Evolutionary conservation across 176 grass and related monocot species (phyloP).

Genomic region (Avena eriantha): DNA sequence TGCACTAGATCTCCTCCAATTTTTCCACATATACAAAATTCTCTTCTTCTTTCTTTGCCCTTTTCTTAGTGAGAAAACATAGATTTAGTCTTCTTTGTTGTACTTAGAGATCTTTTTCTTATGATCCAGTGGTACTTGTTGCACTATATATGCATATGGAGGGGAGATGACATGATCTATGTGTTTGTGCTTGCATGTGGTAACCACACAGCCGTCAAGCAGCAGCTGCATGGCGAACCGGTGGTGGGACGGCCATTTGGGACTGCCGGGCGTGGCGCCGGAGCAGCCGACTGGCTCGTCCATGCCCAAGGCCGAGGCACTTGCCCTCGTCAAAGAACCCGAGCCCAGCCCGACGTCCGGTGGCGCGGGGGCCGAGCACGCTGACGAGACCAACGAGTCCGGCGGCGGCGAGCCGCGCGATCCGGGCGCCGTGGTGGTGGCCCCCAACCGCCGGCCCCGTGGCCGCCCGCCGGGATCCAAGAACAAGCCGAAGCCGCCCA

Average conservation of each 20-base stretch:
- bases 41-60: background rate
- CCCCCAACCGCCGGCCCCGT: conserved; percentile 72
- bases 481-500: conserved; percentile 98
- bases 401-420: conserved; percentile 68
- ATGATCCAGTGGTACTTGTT: conserved; percentile 1
- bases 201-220: conserved; percentile 37
- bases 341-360: conserved; percentile 44
- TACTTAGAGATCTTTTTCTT: background rate
- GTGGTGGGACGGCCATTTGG: conserved; percentile 86
- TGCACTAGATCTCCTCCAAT: conserved; percentile 46
- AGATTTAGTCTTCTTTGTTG: background rate
- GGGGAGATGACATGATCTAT: background rate
- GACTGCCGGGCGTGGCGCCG: conserved; percentile 58
- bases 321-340: conserved; percentile 41
- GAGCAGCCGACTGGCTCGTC: conserved; percentile 69
- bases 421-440: conserved; percentile 50
- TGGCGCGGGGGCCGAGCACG: conserved; percentile 26
- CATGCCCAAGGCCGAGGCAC: conserved; percentile 45
- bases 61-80: background rate
- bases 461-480: conserved; percentile 91
- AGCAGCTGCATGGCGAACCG: conserved; percentile 68
- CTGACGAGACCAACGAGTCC: conserved; percentile 59
- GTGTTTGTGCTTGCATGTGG: conserved; percentile 40
- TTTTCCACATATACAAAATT: background rate
- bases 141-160: background rate